Evolutionary conservation across 164 flowering plant species (phyloP), one percentile per base, ranked within the genome.

Genomic region (Malania oleifera): DNA sequence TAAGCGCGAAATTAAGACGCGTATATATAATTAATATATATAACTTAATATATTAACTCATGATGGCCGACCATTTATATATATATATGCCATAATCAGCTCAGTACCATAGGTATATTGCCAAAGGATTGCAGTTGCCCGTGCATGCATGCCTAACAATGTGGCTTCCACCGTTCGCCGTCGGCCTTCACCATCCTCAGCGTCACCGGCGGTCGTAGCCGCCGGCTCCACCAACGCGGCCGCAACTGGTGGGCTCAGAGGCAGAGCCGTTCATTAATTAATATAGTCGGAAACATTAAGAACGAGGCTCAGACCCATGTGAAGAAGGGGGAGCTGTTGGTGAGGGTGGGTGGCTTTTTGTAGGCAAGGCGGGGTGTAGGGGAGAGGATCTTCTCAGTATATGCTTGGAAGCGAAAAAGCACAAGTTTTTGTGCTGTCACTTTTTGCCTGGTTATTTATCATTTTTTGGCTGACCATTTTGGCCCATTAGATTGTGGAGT

Each of bases 381-480:
- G 46, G 34, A 27, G 44, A 56, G 70, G 54, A 67, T 67, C 70
- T 67, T 67, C 70, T 18, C 24, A 27, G 70, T 54, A 67, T 67
- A 67, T 67, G 19, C 70, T 57, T 54, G 48, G 20, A 56, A 43
- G 47, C 59, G 31, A 2, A 40, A 59, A 56, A 43, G 47, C 59
- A 41, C 7, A 40, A 59, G 17, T n/a, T 60, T 50, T 17, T 39
- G 9, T 13, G 19, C 51, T 24, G n/a, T 3, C 56, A 43, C 57
- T 52, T 64, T 57, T 29, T 25, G 19, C n/a, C n/a, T n/a, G n/a
- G 1, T 50, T 25, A 10, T 25, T 50, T n/a, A 23, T 26, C 15
- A 26, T 23, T 17, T 50, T 50, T 13, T 13, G 10, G 7, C 11
- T 3, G 54, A 50, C n/a, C n/a, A n/a, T 25, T 50, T 27, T 15